Evolutionary conservation across 306 rosid species (phyloP).

Genomic region (Vigna mungo): DNA sequence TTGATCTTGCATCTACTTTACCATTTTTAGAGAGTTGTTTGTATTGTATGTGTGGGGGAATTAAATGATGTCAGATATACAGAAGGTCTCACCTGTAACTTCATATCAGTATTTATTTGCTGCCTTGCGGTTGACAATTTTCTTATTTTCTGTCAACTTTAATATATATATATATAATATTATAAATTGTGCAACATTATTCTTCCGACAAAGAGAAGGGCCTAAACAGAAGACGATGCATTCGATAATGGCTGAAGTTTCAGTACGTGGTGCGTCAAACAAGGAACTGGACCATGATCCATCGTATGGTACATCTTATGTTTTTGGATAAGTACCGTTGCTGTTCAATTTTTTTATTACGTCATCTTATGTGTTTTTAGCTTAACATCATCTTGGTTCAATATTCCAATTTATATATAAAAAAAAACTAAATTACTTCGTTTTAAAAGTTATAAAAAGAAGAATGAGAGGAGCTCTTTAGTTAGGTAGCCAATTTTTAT

Average conservation of each 20-base stretch:
- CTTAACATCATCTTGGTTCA: too few relatives aligned
- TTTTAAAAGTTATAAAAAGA: too few relatives aligned
- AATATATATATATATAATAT: too few relatives aligned
- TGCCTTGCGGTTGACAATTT: background rate
- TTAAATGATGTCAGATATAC: background rate
- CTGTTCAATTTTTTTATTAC: too few relatives aligned
- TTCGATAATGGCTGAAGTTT: background rate
- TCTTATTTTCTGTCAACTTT: background rate
- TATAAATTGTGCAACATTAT: background rate
- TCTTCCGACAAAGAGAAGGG: too few relatives aligned
- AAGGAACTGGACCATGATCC: background rate
- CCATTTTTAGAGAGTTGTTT: background rate
- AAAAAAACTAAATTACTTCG: too few relatives aligned
- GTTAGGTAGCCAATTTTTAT: too few relatives aligned
- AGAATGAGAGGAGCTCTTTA: too few relatives aligned
- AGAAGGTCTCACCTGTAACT: background rate
- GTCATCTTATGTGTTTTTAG: too few relatives aligned
- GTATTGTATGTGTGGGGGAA: background rate
- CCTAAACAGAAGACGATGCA: background rate
- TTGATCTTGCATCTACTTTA: slow-evolving; percentile 13
- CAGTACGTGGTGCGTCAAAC: background rate
- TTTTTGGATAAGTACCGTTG: too few relatives aligned
- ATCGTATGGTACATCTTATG: too few relatives aligned
- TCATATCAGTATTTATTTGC: background rate
- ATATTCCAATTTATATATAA: too few relatives aligned